phyloP scores from a whole-genome alignment of 1,284 basidiomycete genomes.

The Trichosporon ovoides region DNA sequence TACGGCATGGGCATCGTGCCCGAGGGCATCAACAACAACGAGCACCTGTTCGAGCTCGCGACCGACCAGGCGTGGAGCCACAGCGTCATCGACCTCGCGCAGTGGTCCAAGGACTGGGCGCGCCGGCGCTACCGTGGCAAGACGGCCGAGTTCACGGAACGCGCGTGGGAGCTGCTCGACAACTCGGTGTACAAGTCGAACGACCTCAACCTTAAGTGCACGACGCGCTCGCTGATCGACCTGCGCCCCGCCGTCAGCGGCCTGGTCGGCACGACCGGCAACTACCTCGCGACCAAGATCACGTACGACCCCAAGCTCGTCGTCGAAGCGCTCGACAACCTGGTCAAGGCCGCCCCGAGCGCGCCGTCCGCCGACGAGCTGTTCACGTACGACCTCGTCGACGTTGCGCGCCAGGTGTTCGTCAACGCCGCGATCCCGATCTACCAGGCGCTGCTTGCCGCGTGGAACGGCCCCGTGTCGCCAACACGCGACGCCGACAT shows the following conservation, averaged over 20 bases:
- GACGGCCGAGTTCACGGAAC: slow-evolving; percentile 27
- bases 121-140: slow-evolving; percentile 46
- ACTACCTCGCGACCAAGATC: slow-evolving; percentile 44
- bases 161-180: slow-evolving; percentile 50
- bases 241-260: slow-evolving; percentile 45
- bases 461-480: slow-evolving; percentile 4
- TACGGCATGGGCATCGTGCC: slow-evolving; percentile 50
- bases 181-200: slow-evolving; percentile 50
- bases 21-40: slow-evolving; percentile 53
- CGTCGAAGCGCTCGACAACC: slow-evolving; percentile 45
- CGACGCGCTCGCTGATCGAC: slow-evolving; percentile 51
- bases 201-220: slow-evolving; percentile 45
- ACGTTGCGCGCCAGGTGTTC: slow-evolving; percentile 51
- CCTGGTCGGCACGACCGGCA: slow-evolving; percentile 44
- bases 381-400: slow-evolving; percentile 51
- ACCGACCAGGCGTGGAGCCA: slow-evolving; percentile 52
- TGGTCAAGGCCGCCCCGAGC: slow-evolving; percentile 39
- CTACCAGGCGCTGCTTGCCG: slow-evolving; percentile 29
- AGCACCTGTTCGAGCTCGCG: slow-evolving; percentile 51
- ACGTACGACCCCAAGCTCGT: slow-evolving; percentile 50
- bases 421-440: slow-evolving; percentile 49
- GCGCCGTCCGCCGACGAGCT: slow-evolving; percentile 26
- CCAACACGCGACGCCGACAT: neutral
- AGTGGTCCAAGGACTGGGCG: slow-evolving; percentile 47
- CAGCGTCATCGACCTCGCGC: slow-evolving; percentile 37